A percentile compares a stretch with the other conserved stretches of the same genome.
These are phyloP conservation scores for Pyronema domesticum DNA, from an alignment of 495 filamentous ascomycete species.

Conservation along the genomic window DNA sequence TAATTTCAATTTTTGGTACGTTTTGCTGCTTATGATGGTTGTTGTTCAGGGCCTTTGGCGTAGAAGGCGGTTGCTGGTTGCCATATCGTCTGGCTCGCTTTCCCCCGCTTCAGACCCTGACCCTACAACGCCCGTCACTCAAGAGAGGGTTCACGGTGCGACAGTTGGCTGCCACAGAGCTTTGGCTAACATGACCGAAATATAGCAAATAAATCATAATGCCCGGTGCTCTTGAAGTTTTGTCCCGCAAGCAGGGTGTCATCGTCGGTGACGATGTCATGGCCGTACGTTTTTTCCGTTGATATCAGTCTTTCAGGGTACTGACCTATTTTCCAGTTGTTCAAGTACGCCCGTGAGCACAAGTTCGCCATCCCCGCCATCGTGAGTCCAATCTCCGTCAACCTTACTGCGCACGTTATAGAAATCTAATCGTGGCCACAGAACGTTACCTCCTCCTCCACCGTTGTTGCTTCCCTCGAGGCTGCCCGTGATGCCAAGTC, in stretches of 20 bases:
- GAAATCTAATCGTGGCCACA: conserved; percentile 6
- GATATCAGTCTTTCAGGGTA: neutral
- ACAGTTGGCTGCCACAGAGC: too few species aligned
- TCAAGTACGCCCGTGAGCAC: conserved; percentile 70
- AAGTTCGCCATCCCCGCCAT: conserved; percentile 83
- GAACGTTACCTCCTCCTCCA: conserved; percentile 60
- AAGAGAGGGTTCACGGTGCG: too few species aligned
- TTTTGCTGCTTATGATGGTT: too few species aligned
- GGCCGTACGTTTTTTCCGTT: conserved; percentile 21
- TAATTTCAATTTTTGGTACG: too few species aligned
- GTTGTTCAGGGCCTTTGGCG: too few species aligned
- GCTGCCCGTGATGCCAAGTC: conserved; percentile 77
- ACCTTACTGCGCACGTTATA: neutral
- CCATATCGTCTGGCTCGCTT: too few species aligned
- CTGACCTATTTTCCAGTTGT: conserved; percentile 34
- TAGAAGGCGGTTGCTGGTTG: too few species aligned
- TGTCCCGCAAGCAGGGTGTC: conserved; percentile 65
- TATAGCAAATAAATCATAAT: conserved; percentile 27
- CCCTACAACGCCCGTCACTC: too few species aligned
- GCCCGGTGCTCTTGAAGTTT: conserved; percentile 40
- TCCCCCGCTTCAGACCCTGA: too few species aligned
- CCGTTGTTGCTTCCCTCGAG: conserved; percentile 33
- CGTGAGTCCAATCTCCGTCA: conserved; percentile 33
- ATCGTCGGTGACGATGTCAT: conserved; percentile 74
- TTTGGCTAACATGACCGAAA: too few species aligned